phyloP scores from a whole-genome alignment of 345 rosid species.

The Sonneratia caseolaris region DNA sequence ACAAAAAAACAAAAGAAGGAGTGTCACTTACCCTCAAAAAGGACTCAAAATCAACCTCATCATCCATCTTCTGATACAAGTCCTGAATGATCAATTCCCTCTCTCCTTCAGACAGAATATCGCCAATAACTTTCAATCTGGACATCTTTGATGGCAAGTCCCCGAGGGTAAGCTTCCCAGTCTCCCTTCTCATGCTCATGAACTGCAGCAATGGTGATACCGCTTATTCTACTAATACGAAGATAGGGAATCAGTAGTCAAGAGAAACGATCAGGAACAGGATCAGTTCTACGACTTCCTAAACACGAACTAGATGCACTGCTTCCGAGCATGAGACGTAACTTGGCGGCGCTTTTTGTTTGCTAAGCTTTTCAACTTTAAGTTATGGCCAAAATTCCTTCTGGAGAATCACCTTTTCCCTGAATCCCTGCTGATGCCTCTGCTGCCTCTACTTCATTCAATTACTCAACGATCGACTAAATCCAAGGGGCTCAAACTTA shows the following conservation, averaged over 20 bases:
- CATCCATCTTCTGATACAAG: slow-evolving; percentile 48
- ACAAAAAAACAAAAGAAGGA: not conserved
- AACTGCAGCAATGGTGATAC: slow-evolving; percentile 27
- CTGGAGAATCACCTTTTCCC: not conserved
- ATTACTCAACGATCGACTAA: not conserved
- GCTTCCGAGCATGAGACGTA: too few relatives aligned
- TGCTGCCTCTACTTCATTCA: not conserved
- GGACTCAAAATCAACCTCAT: slow-evolving; percentile 93
- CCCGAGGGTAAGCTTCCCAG: slow-evolving; percentile 71
- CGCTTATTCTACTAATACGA: not conserved
- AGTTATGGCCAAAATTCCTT: too few relatives aligned
- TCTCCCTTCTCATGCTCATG: slow-evolving; percentile 83
- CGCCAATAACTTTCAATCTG: slow-evolving; percentile 71
- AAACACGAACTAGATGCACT: not conserved
- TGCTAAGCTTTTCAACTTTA: too few relatives aligned
- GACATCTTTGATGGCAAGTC: slow-evolving; percentile 88
- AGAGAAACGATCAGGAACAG: not conserved
- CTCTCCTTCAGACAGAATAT: slow-evolving; percentile 64
- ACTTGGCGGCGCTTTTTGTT: too few relatives aligned
- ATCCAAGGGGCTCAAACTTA: not conserved
- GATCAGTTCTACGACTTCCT: not conserved
- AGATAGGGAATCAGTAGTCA: not conserved
- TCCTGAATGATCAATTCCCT: slow-evolving; percentile 56
- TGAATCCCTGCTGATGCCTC: not conserved
- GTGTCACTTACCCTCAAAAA: slow-evolving; percentile 53